Evolutionary conservation across 2,329 filamentous ascomycete genomes (phyloP).

Genomic region (Lecanicillium sp.): DNA sequence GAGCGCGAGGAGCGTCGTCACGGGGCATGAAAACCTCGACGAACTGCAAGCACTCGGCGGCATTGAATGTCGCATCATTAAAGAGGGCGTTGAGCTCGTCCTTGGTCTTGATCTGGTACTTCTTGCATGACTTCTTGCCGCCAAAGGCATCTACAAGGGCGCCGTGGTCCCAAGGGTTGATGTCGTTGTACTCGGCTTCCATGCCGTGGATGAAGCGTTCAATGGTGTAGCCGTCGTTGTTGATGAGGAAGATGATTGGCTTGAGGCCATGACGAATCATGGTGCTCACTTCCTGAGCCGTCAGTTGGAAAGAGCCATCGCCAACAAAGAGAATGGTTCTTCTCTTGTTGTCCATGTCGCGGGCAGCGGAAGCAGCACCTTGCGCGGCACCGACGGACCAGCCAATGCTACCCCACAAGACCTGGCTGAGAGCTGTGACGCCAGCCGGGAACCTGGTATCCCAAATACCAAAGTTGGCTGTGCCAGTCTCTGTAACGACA

Average conservation of each 20-base stretch:
- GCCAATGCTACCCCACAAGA: conserved; percentile 62
- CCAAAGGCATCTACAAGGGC: conserved; percentile 63
- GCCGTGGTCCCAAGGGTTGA: conserved; percentile 66
- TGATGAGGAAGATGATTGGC: conserved; percentile 78
- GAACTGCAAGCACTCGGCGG: conserved; percentile 51
- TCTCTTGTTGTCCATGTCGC: conserved; percentile 50
- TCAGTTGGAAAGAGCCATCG: conserved; percentile 80
- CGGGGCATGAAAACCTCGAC: conserved; percentile 78
- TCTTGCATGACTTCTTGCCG: conserved; percentile 50
- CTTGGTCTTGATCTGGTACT: conserved; percentile 62
- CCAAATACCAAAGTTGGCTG: conserved; percentile 81
- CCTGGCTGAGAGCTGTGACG: conserved; percentile 76
- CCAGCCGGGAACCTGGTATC: conserved; percentile 70
- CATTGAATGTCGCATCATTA: conserved; percentile 54
- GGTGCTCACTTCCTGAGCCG: conserved; percentile 74
- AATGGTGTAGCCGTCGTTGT: conserved; percentile 85
- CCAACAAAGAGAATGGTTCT: conserved; percentile 82
- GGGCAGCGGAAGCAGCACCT: conserved; percentile 65
- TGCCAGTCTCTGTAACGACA: conserved; percentile 81
- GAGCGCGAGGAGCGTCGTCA: conserved; percentile 64
- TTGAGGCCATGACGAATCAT: conserved; percentile 70
- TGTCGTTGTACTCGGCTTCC: conserved; percentile 74
- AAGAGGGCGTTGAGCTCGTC: conserved; percentile 61
- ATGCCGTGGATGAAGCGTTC: conserved; percentile 83
- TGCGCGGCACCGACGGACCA: conserved; percentile 53